Evolutionary conservation across 148 eudicot genomes (phyloP).

Genomic region (Rhododendron ferrugineum): DNA sequence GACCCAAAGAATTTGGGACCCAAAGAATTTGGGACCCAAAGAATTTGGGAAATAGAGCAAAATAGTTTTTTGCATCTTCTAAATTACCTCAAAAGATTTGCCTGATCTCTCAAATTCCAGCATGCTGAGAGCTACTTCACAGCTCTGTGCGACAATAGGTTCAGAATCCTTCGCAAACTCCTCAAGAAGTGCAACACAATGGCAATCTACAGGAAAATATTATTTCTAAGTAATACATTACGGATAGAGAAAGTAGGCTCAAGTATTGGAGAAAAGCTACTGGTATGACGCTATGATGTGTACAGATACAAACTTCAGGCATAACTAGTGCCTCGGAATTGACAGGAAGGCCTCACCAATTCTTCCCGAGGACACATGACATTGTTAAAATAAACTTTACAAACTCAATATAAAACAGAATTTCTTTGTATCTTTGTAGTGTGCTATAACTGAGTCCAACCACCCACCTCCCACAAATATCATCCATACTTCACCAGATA

Average conservation of each 20-base stretch:
- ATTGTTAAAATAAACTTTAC: neutral
- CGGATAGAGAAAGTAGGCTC: neutral
- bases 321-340: neutral
- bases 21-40: too few relatives aligned
- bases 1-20: too few relatives aligned
- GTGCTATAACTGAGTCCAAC: neutral
- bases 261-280: neutral
- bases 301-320: neutral
- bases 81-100: slow-evolving; percentile 80
- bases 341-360: neutral
- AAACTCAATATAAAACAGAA: neutral
- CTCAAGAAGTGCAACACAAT: slow-evolving; percentile 66
- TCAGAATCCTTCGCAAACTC: slow-evolving; percentile 82
- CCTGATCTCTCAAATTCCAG: slow-evolving; percentile 87
- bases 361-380: too few relatives aligned
- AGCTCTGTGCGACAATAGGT: slow-evolving; percentile 95
- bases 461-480: neutral
- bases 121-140: slow-evolving; percentile 99
- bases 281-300: neutral
- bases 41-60: neutral
- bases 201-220: slow-evolving; percentile 39
- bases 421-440: neutral
- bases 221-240: neutral
- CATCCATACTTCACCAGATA: neutral
- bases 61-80: neutral